phyloP scores from a whole-genome alignment of 805 yeast species.

The Wickerhamomyces pijperi region DNA sequence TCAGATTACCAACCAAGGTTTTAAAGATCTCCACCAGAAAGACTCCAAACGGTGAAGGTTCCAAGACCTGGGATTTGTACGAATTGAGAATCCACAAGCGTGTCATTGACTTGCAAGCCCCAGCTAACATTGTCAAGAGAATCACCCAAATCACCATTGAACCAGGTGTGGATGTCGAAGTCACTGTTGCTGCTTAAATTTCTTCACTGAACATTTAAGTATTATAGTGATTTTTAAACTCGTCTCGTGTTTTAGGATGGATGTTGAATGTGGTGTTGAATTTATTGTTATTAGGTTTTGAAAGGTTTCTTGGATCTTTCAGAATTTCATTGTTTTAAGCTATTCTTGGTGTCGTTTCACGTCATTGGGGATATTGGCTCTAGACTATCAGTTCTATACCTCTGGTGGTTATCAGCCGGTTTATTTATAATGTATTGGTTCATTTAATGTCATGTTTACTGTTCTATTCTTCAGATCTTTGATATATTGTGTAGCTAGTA shows the following conservation, averaged over 20 bases:
- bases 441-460: slow-evolving; percentile 7
- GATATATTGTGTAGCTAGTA: no score
- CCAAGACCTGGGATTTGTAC: slow-evolving; percentile 99
- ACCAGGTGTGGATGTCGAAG: slow-evolving; percentile 98
- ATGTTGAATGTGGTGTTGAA: background rate
- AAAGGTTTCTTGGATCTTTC: no score
- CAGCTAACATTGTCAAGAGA: slow-evolving; percentile 85
- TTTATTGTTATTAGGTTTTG: background rate
- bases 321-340: background rate
- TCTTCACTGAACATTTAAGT: background rate
- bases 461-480: background rate
- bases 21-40: slow-evolving; percentile 98
- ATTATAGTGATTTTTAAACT: background rate
- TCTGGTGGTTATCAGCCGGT: slow-evolving; percentile 21
- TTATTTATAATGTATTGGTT: slow-evolving; percentile 13
- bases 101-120: slow-evolving; percentile 95
- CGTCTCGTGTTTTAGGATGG: background rate
- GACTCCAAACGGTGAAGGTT: slow-evolving; percentile 99
- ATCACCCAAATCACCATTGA: slow-evolving; percentile 96
- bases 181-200: slow-evolving; percentile 72
- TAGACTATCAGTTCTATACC: slow-evolving; percentile 22
- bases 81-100: slow-evolving; percentile 99
- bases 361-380: slow-evolving; percentile 10
- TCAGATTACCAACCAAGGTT: slow-evolving; percentile 99
- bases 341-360: no score